Conservation (phyloP, 257 asterid species). For the Petunia axillaris region DNA sequence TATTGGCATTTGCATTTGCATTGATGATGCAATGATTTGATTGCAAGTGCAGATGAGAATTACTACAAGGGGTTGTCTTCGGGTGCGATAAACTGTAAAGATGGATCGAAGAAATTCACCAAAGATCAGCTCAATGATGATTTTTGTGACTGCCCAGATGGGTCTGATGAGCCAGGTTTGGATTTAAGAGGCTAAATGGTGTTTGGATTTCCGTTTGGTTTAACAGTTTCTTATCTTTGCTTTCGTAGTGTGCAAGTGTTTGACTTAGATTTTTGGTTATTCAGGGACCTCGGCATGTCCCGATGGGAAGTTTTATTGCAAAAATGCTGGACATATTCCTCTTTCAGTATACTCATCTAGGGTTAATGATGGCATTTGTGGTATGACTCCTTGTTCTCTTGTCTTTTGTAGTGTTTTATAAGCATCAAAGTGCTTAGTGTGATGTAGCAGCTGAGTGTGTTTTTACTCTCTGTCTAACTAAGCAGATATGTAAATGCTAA, state of each 20-base stretch:
- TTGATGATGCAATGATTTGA: background rate
- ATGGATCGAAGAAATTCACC: slow-evolving; percentile 70
- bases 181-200: background rate
- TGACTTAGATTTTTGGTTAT: slow-evolving; percentile 21
- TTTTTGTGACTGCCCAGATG: slow-evolving; percentile 94
- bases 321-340: slow-evolving; percentile 82
- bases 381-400: slow-evolving; percentile 40
- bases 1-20: background rate
- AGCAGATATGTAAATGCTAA: background rate
- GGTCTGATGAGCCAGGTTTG: slow-evolving; percentile 97
- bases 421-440: background rate
- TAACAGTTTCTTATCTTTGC: background rate
- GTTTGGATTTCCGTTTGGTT: background rate
- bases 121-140: slow-evolving; percentile 87
- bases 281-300: slow-evolving; percentile 99
- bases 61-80: slow-evolving; percentile 56
- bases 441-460: background rate
- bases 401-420: background rate
- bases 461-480: background rate
- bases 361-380: slow-evolving; percentile 95
- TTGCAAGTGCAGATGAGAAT: slow-evolving; percentile 60
- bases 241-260: background rate
- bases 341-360: slow-evolving; percentile 70
- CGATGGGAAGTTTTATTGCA: slow-evolving; percentile 80
- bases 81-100: slow-evolving; percentile 72